Base-by-base conservation (phyloP, 2,329 filamentous ascomycete genomes). In the Passalora sequoiae region DNA sequence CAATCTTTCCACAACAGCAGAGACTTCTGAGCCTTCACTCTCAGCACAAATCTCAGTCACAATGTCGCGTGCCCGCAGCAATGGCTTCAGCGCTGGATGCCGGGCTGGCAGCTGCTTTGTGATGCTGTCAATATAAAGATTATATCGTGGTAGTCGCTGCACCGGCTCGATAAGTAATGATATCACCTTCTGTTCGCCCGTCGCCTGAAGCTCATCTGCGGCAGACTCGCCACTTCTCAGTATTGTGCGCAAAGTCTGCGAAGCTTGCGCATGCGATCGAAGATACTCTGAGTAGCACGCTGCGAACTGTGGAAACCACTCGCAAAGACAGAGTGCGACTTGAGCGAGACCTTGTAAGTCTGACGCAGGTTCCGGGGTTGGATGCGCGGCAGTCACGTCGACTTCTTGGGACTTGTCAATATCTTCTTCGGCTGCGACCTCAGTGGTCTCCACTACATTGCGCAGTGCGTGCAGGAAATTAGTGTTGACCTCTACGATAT, bases 1-100 rank as follows among this genome's bases (percentile, higher is more conserved):
- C 36, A 96, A 70, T 30, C 86, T 81, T 54, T 81, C 84, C 24
- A 84, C 77, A 32, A 87, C 74, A 54, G 86, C 84, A 7, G 82
- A 81, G 54, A 88, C 85, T 58, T 87, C 84, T 3, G 72, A 67
- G 65, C 73, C 61, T 69, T 85, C 75, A 57, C 96, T 91, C 69
- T 96, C 83, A 12, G 91, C 94, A 66, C 92, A 98, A 31, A 98
- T 98, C 41, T 94, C 92, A 15, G 89, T 89, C 54, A 98, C 89
- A 40, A 95, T 86, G 63, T 97, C 92, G 53, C 91, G 78, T 0
- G 92, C 89, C 61, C 88, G 89, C 30, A 96, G 77, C 68, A 98
- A 83, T 2, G 77, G 75, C 54, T 85, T 83, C 40, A 95, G 74
- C 0, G 89, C 89, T 2, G 89, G 86, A 62, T 97, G 89, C 6